Conservation (phyloP, 2,329 filamentous ascomycete species). For the Fusarium humuli region DNA sequence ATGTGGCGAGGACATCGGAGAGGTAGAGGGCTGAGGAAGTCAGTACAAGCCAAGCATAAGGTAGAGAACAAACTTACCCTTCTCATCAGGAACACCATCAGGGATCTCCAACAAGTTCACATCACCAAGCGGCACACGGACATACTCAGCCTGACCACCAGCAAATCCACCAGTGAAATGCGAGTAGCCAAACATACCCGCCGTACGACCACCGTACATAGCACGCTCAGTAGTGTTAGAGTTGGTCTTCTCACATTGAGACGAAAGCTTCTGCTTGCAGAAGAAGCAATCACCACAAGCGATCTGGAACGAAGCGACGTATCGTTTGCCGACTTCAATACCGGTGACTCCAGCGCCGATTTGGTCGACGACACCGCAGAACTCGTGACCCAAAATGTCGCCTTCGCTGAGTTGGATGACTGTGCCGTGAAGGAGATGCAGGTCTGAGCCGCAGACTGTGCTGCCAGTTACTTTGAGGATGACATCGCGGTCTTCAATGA, state of each 20-base stretch:
- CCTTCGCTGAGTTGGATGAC: conserved; percentile 71
- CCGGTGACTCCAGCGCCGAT: conserved; percentile 67
- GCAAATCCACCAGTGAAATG: conserved; percentile 89
- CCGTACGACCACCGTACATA: conserved; percentile 83
- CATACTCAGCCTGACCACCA: conserved; percentile 88
- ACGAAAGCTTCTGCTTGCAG: conserved; percentile 82
- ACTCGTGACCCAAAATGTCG: conserved; percentile 75
- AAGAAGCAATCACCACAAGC: conserved; percentile 79
- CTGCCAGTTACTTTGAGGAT: conserved; percentile 81
- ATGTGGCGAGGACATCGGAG: conserved; percentile 82
- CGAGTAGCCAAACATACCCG: conserved; percentile 79
- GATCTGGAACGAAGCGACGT: conserved; percentile 90
- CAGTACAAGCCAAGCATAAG: background rate
- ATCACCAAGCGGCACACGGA: conserved; percentile 82
- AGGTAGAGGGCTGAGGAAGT: conserved; percentile 69
- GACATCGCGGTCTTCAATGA: conserved; percentile 80
- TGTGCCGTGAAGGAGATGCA: conserved; percentile 67
- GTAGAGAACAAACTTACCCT: conserved; percentile 57
- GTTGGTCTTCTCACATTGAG: conserved; percentile 84
- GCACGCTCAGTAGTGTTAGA: conserved; percentile 75
- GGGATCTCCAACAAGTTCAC: conserved; percentile 85
- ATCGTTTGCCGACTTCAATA: conserved; percentile 71
- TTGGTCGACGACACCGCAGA: conserved; percentile 67
- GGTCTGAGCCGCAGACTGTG: conserved; percentile 69
- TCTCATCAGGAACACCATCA: conserved; percentile 84